Evolutionary conservation across 2,329 filamentous ascomycete genomes (phyloP), one percentile per base, ranked within the genome.

Genomic region (Alternaria sp.): DNA sequence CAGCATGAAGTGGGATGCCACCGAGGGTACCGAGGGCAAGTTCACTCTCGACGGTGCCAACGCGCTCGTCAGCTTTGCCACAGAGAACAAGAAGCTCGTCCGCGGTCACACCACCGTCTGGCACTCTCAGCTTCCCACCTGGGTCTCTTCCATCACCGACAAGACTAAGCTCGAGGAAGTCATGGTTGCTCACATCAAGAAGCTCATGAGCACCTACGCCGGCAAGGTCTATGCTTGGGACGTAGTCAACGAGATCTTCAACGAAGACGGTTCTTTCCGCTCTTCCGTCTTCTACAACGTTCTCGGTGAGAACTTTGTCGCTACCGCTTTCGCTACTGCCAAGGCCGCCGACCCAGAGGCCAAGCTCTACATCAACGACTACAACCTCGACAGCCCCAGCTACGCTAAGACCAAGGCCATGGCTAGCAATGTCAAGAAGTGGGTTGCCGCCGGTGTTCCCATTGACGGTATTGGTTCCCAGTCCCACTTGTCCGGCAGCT

Each of bases 341-440:
- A 85, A 86, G 53, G 82, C 83, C 9, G 89, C 88, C 14, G 90
- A 92, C 74, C 89, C 90, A 3, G 70, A 78, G 57, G 89, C 88
- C 3, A 90, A 89, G 79, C 83, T 93, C 40, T 93, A 91, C 81
- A 91, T 92, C 80, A 93, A 93, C 78, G 90, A 93, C 72, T 84
- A 83, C 74, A 84, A 83, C 80, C 84, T 91, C 54, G 89, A 91
- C 79, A 81, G 78, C 44, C 83, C 88, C 18, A 83, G 69, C 66
- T 84, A 85, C 69, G 81, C 84, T 64, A 92, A 93, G 81, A 82
- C 82, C 4, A 80, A 76, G 16, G 82, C 79, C 48, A 86, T 90
- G 81, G 81, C 85, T 5, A 75, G 73, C 36, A 81, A 88, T 70
- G 89, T 92, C 66, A 85, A 85, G 71, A 85, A 87, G 72, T 91